Percentiles rank a stretch among this genome's conserved stretches.
Evolutionary conservation across 495 filamentous ascomycete species (phyloP).

Genomic region (Aspergillus taichungensis): DNA sequence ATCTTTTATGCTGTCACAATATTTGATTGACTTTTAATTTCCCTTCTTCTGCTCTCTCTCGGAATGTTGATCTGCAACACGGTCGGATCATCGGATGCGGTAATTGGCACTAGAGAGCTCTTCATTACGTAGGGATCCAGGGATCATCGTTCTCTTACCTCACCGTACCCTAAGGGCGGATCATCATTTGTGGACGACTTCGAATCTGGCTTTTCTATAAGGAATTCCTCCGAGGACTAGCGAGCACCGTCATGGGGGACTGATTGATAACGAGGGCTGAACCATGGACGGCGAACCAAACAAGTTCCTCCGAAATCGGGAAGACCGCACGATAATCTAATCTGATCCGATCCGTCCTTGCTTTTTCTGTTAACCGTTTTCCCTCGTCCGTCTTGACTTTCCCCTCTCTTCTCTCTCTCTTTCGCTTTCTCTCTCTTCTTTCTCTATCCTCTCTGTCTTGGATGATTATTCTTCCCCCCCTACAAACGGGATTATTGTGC

Average conservation of each 20-base stretch:
- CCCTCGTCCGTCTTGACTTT: background rate
- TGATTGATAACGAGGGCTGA: background rate
- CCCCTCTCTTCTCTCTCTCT: slow-evolving; percentile 6
- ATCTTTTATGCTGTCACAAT: too few species aligned
- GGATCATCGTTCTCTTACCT: too few species aligned
- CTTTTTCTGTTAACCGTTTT: slow-evolving; percentile 2
- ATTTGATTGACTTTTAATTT: too few species aligned
- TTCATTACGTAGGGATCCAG: background rate
- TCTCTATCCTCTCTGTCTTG: slow-evolving; percentile 4
- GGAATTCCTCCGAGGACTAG: too few species aligned
- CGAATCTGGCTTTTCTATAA: too few species aligned
- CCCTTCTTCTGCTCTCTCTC: too few species aligned
- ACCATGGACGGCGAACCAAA: slow-evolving; percentile 7
- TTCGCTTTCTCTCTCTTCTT: slow-evolving; percentile 8
- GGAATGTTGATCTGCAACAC: too few species aligned
- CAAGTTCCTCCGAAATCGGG: slow-evolving; percentile 18
- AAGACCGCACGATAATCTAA: slow-evolving; percentile 27
- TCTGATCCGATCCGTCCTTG: slow-evolving; percentile 39
- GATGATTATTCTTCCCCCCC: slow-evolving; percentile 1
- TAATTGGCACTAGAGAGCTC: too few species aligned
- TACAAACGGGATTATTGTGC: background rate
- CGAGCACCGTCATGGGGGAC: too few species aligned
- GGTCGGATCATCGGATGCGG: too few species aligned
- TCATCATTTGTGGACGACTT: background rate
- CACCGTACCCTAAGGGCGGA: too few species aligned